Conservation (phyloP, 2,329 filamentous ascomycete species). For the Aspergillus brasiliensis region DNA sequence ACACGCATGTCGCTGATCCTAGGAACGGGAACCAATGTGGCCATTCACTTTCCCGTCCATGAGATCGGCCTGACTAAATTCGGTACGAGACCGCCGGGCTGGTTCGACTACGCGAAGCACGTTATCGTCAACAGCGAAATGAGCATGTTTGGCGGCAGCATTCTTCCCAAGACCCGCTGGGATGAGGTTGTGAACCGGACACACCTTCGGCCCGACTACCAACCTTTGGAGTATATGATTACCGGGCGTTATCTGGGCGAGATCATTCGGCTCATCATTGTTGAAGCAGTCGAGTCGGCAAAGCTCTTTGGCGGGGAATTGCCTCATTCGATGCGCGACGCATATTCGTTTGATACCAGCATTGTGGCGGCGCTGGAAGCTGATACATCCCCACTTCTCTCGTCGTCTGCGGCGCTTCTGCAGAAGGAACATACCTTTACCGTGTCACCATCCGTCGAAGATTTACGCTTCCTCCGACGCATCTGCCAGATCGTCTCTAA, state of each 20-base stretch:
- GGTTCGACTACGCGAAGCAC: conserved; percentile 59
- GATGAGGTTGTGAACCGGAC: conserved; percentile 61
- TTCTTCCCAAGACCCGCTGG: conserved; percentile 63
- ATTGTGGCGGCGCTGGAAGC: conserved; percentile 60
- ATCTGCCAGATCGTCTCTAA: conserved; percentile 57
- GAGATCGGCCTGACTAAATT: conserved; percentile 60
- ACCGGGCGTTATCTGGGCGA: conserved; percentile 66
- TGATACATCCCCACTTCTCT: conserved; percentile 42
- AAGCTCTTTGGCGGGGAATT: conserved; percentile 60
- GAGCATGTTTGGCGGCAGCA: conserved; percentile 64
- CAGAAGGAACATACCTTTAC: conserved; percentile 55
- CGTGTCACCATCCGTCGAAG: conserved; percentile 48
- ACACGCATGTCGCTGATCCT: conserved; percentile 66
- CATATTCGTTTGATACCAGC: conserved; percentile 62
- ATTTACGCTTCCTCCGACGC: conserved; percentile 58
- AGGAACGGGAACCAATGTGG: conserved; percentile 66
- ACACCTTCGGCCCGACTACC: conserved; percentile 63
- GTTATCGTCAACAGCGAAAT: conserved; percentile 68
- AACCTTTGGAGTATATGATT: conserved; percentile 66
- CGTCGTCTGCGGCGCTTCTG: conserved; percentile 49
- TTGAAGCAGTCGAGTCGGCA: conserved; percentile 60
- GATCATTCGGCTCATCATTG: conserved; percentile 61
- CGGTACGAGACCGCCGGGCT: conserved; percentile 55
- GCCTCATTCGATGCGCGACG: conserved; percentile 56
- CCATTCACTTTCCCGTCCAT: conserved; percentile 61